A percentile compares a stretch with the other conserved stretches of the same genome.
Evolutionary conservation across 768 basidiomycete genomes (phyloP).

Genomic region (Leucocoprinus birnbaumii): DNA sequence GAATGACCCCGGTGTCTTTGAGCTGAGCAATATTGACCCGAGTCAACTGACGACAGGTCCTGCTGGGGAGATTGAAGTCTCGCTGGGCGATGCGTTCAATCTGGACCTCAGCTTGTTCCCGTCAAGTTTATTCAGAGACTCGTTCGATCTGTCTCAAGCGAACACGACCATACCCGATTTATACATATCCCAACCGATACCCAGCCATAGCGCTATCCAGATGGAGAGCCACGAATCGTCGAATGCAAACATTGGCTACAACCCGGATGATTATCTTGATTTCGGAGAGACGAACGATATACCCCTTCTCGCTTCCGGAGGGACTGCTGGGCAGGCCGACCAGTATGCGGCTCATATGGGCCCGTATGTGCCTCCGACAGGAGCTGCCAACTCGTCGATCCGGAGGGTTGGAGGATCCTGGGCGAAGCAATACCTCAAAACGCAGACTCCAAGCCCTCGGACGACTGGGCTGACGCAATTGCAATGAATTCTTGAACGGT

Average conservation of each 20-base stretch:
- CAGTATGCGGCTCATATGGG: constrained; percentile 15
- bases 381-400: constrained; percentile 44
- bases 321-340: constrained; percentile 3
- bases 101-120: constrained; percentile 11
- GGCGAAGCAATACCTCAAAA: constrained; percentile 25
- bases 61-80: constrained; percentile 34
- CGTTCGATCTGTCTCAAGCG: neutral
- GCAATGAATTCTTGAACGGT: constrained; percentile 13
- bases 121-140: constrained; percentile 6
- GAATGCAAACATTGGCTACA: constrained; percentile 8
- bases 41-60: constrained; percentile 29
- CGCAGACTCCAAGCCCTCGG: constrained; percentile 23
- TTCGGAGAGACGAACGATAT: constrained; percentile 19
- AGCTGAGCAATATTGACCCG: constrained; percentile 29
- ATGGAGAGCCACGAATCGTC: neutral
- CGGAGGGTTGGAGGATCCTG: constrained; percentile 57
- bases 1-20: constrained; percentile 31
- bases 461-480: constrained; percentile 18
- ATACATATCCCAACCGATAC: neutral
- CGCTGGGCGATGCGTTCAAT: constrained; percentile 19
- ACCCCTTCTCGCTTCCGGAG: constrained; percentile 4
- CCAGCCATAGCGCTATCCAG: neutral
- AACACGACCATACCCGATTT: neutral
- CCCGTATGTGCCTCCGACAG: constrained; percentile 51
- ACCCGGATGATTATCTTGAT: constrained; percentile 37